Evolutionary conservation across 148 eudicot species (phyloP), one percentile per base, ranked within the genome.

Genomic region (Talinum fruticosum): DNA sequence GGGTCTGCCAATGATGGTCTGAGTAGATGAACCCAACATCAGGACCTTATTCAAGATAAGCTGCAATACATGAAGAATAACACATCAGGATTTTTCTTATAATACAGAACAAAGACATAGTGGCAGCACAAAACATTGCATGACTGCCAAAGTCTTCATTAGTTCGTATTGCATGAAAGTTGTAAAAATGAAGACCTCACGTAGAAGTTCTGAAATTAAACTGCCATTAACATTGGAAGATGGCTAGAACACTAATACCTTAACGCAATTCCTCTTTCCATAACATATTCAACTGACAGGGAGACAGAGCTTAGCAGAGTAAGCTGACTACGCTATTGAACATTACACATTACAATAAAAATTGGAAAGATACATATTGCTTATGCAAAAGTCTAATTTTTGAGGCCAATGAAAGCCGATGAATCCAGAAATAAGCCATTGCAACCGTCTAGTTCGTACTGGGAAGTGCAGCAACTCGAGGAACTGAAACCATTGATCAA

Each of bases 1-100:
- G 73, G 99, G 97, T 83, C 97, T 82, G 59, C 99, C 99, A 72
- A 96, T 87, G 53, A 96, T 90, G 78, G 97, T 96, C 85, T 93
- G 97, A 82, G 87, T 86, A 41, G 79, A 76, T 54, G 99, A 85
- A 37, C 99, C 99, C 57, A 93, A 85, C 92, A 96, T 82, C 86
- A 96, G 84, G 81, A 93, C 94, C 90, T 85, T 96, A 79, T 79
- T 90, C 57, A 96, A 84, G 74, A 89, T 76, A 83, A 96, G 71
- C 99, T 96, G 89, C 91, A 89, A 78, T 23, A 77, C 37, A 77
- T 59, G 24, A 66, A 29, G 51, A 28, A 33, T 4, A 30, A 32
- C 19, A 32, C 29, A 21, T 36, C 53, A 71, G 29, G 7, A 34
- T 32, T 6, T 2, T 26, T 21, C 30, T 51, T 32, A 51, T 29